Base-by-base conservation (phyloP, 495 filamentous ascomycete species). In the Penicillium desertorum region DNA sequence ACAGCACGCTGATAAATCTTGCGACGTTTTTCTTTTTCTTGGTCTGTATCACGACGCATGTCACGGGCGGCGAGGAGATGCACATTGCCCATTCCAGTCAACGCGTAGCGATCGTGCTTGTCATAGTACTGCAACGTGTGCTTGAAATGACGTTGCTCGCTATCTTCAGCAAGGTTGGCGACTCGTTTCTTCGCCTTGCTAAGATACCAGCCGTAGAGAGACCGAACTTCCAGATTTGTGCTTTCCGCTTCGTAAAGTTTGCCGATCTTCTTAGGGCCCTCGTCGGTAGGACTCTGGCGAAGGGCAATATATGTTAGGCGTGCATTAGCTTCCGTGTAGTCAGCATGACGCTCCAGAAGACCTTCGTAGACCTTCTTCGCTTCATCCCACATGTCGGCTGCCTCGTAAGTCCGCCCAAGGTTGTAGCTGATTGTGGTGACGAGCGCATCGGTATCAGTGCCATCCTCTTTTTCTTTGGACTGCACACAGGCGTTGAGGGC, bases 61-160 rank as follows among this genome's bases (percentile, higher is more conserved):
- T 98, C 94, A 42, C 94, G 86, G 2, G 94, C 94, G 42, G 88
- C 83, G 53, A 86, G 75, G 30, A 97, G 81, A 64, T 93, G 88
- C 47, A 98, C 72, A 71, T 98, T 98, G 19, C 94, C 94, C 94
- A 98, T 98, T 6, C 89, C 93, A 11, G 92, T 91, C 32, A 98
- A 77, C 5, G 94, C 88, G 70, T 98, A 98, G 14, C 90, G 85
- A 64, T 98, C 94, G 68, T 98, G 94, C 78, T 98, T 98, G 72
- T 98, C 91, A 69, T 90, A 88, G 61, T 91, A 82, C 68, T 96
- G 91, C 17, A 98, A 79, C 1, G 92, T 96, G 66, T 98, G 91
- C 74, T 98, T 98, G 78, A 93, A 92, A 67, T 96, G 91, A 5
- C 92, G 84, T 62, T 95, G 85, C 70, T 98, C 94, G 23, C 82